Evolutionary conservation across 257 asterid genomes (phyloP).

Genomic region (Solanum bulbocastanum): DNA sequence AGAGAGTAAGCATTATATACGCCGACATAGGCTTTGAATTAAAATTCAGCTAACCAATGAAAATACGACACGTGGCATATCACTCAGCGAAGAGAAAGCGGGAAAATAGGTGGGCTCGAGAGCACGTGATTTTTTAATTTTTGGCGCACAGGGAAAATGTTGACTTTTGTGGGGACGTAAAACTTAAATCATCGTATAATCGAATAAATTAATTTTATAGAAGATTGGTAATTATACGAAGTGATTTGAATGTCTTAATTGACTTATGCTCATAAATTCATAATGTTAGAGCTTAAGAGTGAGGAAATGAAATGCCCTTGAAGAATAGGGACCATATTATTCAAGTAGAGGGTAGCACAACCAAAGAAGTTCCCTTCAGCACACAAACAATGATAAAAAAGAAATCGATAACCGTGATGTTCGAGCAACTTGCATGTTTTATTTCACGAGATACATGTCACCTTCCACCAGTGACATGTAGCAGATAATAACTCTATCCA

Average conservation of each 20-base stretch:
- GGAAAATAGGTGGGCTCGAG: background rate
- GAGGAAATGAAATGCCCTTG: background rate
- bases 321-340: background rate
- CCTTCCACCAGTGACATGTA: background rate
- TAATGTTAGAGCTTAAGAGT: background rate
- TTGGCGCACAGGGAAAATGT: background rate
- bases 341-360: background rate
- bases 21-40: background rate
- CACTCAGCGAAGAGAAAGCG: background rate
- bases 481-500: background rate
- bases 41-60: background rate
- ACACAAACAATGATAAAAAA: background rate
- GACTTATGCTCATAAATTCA: background rate
- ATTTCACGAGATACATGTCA: background rate
- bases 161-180: background rate
- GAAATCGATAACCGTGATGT: background rate
- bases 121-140: slow-evolving; percentile 4
- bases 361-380: background rate
- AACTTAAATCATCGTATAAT: background rate
- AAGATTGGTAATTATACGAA: no score
- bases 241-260: no score
- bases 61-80: background rate
- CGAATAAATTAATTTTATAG: background rate
- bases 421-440: background rate
- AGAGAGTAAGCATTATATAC: background rate